These are phyloP conservation scores for Hypoxylon sp. DNA, from an alignment of 2,329 filamentous ascomycete species.

Conservation along the genomic window DNA sequence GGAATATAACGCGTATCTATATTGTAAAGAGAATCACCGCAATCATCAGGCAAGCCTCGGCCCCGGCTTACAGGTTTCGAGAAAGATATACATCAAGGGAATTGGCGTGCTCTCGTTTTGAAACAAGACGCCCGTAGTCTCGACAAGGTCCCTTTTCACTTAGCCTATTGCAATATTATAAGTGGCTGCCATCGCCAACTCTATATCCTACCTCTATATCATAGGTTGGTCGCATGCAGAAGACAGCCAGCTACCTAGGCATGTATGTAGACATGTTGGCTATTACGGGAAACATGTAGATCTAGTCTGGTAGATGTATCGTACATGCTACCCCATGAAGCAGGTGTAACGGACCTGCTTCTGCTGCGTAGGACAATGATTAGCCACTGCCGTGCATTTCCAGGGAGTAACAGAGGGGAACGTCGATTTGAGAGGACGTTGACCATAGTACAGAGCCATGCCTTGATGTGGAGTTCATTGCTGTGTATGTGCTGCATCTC, in stretches of 20 bases:
- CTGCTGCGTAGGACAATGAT: conserved; percentile 46
- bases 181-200: conserved; percentile 26
- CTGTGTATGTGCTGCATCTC: conserved; percentile 41
- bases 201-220: conserved; percentile 24
- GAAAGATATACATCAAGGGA: conserved; percentile 2
- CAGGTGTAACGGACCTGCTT: conserved; percentile 50
- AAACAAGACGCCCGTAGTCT: conserved; percentile 15
- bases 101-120: conserved; percentile 3
- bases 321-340: conserved; percentile 52
- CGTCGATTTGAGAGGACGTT: conserved; percentile 25
- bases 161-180: conserved; percentile 22
- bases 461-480: conserved; percentile 31
- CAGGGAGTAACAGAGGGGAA: conserved; percentile 29
- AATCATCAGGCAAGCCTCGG: not conserved
- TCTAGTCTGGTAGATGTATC: conserved; percentile 47
- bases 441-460: conserved; percentile 35
- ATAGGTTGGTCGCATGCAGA: conserved; percentile 19
- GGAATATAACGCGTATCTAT: not conserved
- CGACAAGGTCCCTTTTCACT: conserved; percentile 12
- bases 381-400: conserved; percentile 41
- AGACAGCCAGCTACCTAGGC: conserved; percentile 14
- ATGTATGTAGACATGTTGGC: conserved; percentile 17
- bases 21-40: not conserved
- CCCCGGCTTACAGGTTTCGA: conserved; percentile 2
- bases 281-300: conserved; percentile 34